phyloP scores from a whole-genome alignment of 345 rosid species.

The Melaleuca quinquenervia region DNA sequence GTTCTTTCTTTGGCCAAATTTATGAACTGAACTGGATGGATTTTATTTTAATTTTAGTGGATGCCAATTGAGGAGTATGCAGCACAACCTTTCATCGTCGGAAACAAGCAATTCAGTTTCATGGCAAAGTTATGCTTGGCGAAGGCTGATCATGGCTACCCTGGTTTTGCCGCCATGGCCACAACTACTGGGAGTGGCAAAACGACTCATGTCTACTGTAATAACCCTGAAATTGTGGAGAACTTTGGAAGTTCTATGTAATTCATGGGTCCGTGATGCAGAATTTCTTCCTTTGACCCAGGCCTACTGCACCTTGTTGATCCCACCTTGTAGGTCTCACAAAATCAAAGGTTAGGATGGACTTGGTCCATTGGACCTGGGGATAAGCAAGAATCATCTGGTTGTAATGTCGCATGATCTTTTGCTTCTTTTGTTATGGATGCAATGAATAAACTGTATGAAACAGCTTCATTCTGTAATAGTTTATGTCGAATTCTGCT shows the following conservation, averaged over 20 bases:
- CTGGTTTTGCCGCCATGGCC: constrained; percentile 39
- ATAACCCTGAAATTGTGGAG: constrained; percentile 12
- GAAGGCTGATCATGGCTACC: constrained; percentile 26
- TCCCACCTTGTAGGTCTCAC: neutral
- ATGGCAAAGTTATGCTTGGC: constrained; percentile 48
- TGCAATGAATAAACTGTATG: neutral
- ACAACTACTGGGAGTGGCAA: constrained; percentile 37
- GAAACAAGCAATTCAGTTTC: constrained; percentile 29
- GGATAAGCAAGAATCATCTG: neutral
- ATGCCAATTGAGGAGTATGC: constrained; percentile 59
- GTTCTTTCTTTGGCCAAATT: neutral
- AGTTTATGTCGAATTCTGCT: neutral
- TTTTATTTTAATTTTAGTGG: constrained; percentile 34
- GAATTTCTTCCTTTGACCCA: neutral
- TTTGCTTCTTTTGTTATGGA: neutral
- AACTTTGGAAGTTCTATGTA: neutral
- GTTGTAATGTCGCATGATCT: neutral
- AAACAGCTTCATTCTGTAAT: neutral
- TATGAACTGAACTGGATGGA: neutral
- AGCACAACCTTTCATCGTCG: constrained; percentile 35
- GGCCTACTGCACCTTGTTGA: neutral
- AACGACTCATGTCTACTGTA: constrained; percentile 32
- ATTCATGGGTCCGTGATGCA: neutral
- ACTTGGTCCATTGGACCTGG: neutral
- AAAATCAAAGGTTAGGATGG: neutral